Evolutionary conservation across 768 basidiomycete species (phyloP), one percentile per base, ranked within the genome.

Genomic region (Strobilomyces confusus): DNA sequence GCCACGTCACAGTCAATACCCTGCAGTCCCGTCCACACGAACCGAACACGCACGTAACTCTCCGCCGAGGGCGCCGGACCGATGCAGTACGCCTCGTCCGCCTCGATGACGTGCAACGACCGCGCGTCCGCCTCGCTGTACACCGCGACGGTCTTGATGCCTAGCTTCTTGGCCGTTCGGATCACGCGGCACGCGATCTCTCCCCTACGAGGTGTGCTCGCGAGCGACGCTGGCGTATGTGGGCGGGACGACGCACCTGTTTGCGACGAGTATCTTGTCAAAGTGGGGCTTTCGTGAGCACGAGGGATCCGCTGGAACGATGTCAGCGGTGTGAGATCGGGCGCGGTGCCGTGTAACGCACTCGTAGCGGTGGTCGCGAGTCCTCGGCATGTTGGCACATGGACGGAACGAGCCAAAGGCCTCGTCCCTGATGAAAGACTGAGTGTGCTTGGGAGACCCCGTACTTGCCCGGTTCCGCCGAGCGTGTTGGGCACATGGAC

Each of bases 101-200:
- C 91, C 75, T 93, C 74, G 57, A 82, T 72, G 22, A 95, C 92
- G 68, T 98, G 95, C 55, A 95, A 68, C 0, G 91, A 79, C 63
- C 86, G 77, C 47, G 75, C 80, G 58, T 98, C 95, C 8, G 83
- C 91, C 44, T 95, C 91, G 55, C 89, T 92, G 65, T 88, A 97
- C 8, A 98, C 89, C 0, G 93, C 93, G 15, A 97, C 94, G 0
- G 91, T 93, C 77, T 81, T 86, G 67, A 97, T 87, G 0, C 95
- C 94, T 4, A 97, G 75, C 64, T 87, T 89, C 69, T 77, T 83
- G 3, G 92, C 91, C 0, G 94, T 95, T 25, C 89, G 85, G 51
- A 95, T 95, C 41, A 98, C 91, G 20, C 94, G 86, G 69, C 95
- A 97, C 5, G 94, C 93, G 58, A 98, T 98, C 71, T 98, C 94